Evolutionary conservation across 106 monocot species (phyloP).

Genomic region (Acanthochlamys bracteata): DNA sequence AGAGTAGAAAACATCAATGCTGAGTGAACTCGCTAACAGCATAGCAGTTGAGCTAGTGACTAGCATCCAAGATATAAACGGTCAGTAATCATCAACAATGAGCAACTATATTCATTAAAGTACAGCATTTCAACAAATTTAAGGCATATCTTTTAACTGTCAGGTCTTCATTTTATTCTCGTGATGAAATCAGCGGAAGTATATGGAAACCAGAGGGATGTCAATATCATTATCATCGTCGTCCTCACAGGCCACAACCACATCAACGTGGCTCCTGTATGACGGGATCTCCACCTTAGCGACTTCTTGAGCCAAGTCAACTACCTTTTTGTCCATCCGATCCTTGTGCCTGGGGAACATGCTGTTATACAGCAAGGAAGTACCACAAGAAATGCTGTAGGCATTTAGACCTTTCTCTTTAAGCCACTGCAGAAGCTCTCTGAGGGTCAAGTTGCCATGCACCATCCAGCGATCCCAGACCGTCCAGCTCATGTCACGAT

Average conservation of each 20-base stretch:
- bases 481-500: constrained; percentile 71
- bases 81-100: too few relatives aligned
- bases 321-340: constrained; percentile 66
- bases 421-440: constrained; percentile 72
- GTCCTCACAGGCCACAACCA: constrained; percentile 88
- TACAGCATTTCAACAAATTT: too few relatives aligned
- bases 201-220: constrained; percentile 72
- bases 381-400: constrained; percentile 76
- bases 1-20: too few relatives aligned
- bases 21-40: too few relatives aligned
- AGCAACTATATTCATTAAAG: too few relatives aligned
- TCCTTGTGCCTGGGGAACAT: constrained; percentile 79
- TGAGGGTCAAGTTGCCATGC: constrained; percentile 50
- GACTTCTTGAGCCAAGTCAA: constrained; percentile 57
- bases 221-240: constrained; percentile 76
- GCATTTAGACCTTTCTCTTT: constrained; percentile 57
- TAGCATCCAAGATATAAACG: too few relatives aligned
- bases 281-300: constrained; percentile 60
- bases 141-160: too few relatives aligned
- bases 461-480: constrained; percentile 88
- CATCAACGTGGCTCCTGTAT: constrained; percentile 56
- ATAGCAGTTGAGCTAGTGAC: too few relatives aligned
- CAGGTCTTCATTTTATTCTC: too few relatives aligned
- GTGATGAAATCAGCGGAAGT: constrained; percentile 31
- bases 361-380: constrained; percentile 68